phyloP scores from a whole-genome alignment of 805 yeast genomes.

The Candida quercuum region DNA sequence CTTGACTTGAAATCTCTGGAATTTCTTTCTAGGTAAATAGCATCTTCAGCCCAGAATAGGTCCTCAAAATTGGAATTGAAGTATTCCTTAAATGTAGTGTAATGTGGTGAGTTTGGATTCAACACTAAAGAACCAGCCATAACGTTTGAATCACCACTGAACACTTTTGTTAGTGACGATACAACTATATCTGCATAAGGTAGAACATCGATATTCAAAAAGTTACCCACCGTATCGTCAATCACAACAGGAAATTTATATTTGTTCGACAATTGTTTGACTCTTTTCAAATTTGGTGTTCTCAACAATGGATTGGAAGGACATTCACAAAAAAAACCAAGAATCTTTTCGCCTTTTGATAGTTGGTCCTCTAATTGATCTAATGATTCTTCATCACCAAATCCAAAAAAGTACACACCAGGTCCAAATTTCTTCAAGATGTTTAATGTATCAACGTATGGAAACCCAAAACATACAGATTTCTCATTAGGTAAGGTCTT shows the following conservation, averaged over 20 bases:
- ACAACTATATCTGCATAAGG: conserved; percentile 84
- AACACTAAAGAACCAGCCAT: conserved; percentile 89
- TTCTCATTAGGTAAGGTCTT: conserved; percentile 33
- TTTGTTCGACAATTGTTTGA: conserved; percentile 60
- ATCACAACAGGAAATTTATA: conserved; percentile 76
- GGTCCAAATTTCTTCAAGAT: conserved; percentile 87
- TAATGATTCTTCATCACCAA: conserved; percentile 70
- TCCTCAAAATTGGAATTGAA: conserved; percentile 61
- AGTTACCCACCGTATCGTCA: conserved; percentile 94
- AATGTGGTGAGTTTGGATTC: conserved; percentile 58
- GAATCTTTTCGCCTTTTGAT: conserved; percentile 57
- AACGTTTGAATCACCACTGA: conserved; percentile 91
- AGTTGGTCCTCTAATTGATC: conserved; percentile 59
- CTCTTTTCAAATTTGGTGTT: conserved; percentile 69
- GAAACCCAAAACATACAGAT: conserved; percentile 93
- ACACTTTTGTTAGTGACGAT: conserved; percentile 84
- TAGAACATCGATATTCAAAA: conserved; percentile 74
- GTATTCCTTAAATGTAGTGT: conserved; percentile 42
- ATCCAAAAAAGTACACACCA: conserved; percentile 81
- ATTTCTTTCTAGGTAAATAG: conserved; percentile 85
- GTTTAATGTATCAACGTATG: conserved; percentile 88
- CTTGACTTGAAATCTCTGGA: conserved; percentile 81
- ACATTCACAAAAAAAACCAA: conserved; percentile 84
- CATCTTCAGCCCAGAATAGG: conserved; percentile 89
- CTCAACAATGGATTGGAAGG: conserved; percentile 92